phyloP scores from a whole-genome alignment of 176 grass and related monocot species.

The Lolium multiflorum region DNA sequence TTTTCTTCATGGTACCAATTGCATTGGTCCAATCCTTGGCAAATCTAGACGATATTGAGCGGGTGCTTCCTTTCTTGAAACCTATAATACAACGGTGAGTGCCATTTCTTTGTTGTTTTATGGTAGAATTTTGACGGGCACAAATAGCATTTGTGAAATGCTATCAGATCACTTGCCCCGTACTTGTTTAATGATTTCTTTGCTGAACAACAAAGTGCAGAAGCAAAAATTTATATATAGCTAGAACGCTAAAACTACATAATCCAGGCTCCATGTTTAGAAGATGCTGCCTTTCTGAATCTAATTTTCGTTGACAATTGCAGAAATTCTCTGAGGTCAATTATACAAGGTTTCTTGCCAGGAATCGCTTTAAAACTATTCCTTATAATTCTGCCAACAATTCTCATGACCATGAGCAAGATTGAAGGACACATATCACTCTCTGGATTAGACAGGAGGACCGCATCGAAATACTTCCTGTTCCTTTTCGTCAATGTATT shows the following conservation, averaged over 20 bases:
- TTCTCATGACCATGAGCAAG: conserved; percentile 95
- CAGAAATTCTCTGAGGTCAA: conserved; percentile 75
- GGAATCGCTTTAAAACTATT: conserved; percentile 92
- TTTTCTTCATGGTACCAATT: conserved; percentile 98
- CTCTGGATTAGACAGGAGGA: conserved; percentile 84
- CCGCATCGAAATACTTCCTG: conserved; percentile 82
- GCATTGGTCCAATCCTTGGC: conserved; percentile 91
- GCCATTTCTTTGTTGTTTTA: background rate
- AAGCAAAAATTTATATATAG: too few relatives aligned
- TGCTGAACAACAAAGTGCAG: background rate
- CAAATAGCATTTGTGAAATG: background rate
- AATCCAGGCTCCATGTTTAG: background rate
- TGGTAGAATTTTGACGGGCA: background rate
- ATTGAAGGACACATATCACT: conserved; percentile 83
- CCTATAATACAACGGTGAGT: conserved; percentile 82
- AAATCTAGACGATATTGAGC: conserved; percentile 88
- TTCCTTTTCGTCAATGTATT: conserved; percentile 97
- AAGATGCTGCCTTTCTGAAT: conserved; percentile 26
- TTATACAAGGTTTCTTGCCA: conserved; percentile 96
- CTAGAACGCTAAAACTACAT: background rate
- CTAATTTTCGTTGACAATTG: conserved; percentile 35
- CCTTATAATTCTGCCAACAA: conserved; percentile 83
- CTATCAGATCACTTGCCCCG: background rate
- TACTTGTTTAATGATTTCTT: conserved; percentile 10
- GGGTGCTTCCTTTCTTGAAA: conserved; percentile 75